Percentiles rank a stretch among this genome's conserved stretches.
phyloP scores from a whole-genome alignment of 306 rosid species.

The Pueraria montana region DNA sequence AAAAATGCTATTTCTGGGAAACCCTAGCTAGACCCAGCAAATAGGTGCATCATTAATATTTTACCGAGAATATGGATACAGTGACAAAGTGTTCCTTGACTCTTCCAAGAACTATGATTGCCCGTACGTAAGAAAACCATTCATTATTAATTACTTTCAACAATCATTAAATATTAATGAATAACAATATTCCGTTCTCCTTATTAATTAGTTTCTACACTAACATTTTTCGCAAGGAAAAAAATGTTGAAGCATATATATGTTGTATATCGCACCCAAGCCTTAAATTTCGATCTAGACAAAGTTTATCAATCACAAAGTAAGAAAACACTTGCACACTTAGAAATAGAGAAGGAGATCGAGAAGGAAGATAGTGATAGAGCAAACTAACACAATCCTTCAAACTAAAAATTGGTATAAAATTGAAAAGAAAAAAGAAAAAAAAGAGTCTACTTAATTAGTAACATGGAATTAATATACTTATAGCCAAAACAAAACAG shows the following conservation, averaged over 20 bases:
- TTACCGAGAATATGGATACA: conserved; percentile 14
- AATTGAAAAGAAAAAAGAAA: not conserved
- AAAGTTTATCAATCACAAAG: conserved; percentile 44
- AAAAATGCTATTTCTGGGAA: conserved; percentile 22
- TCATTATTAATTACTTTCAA: conserved; percentile 23
- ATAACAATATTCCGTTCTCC: conserved; percentile 9
- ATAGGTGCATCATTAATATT: conserved; percentile 31
- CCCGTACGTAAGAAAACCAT: conserved; percentile 34
- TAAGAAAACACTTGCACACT: conserved; percentile 34
- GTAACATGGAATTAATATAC: conserved; percentile 45
- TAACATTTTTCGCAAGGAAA: too few relatives aligned
- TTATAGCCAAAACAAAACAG: conserved; percentile 55
- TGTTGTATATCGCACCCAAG: not conserved
- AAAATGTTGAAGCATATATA: conserved; percentile 32
- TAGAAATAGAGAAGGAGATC: conserved; percentile 4
- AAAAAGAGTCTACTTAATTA: conserved; percentile 19
- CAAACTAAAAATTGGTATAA: conserved; percentile 44
- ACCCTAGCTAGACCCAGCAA: conserved; percentile 50
- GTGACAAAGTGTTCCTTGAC: conserved; percentile 24
- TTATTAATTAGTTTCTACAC: not conserved
- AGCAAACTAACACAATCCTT: conserved; percentile 42
- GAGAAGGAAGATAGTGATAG: not conserved
- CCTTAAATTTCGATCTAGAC: conserved; percentile 17
- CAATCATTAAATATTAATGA: conserved; percentile 9
- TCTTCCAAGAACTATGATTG: conserved; percentile 35